Evolutionary conservation across 2,329 filamentous ascomycete species (phyloP).

Genomic region (Scedosporium boydii): DNA sequence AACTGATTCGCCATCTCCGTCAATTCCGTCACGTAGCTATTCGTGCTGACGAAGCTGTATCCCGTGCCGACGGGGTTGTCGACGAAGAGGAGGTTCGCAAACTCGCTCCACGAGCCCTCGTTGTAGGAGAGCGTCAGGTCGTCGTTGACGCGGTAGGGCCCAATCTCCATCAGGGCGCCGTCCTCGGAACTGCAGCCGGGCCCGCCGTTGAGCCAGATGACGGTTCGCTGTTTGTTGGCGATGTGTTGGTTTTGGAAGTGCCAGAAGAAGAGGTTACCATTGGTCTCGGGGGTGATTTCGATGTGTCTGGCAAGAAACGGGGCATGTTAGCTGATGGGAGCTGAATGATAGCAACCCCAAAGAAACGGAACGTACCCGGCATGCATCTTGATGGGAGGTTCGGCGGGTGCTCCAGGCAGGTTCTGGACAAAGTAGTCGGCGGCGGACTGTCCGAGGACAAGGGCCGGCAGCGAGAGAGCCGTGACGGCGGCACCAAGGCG

Average conservation of each 20-base stretch:
- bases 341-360: neutral
- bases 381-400: slow-evolving; percentile 87
- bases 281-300: slow-evolving; percentile 73
- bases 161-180: slow-evolving; percentile 90
- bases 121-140: slow-evolving; percentile 66
- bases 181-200: slow-evolving; percentile 97
- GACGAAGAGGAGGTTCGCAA: slow-evolving; percentile 92
- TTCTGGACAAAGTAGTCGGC: slow-evolving; percentile 85
- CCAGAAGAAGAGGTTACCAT: slow-evolving; percentile 98
- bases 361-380: slow-evolving; percentile 61
- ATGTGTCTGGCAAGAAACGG: slow-evolving; percentile 58
- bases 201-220: slow-evolving; percentile 95
- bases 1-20: slow-evolving; percentile 86
- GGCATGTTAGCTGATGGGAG: slow-evolving; percentile 3
- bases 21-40: slow-evolving; percentile 78
- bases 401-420: slow-evolving; percentile 71
- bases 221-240: slow-evolving; percentile 78
- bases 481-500: slow-evolving; percentile 17
- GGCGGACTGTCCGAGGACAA: slow-evolving; percentile 22
- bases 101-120: slow-evolving; percentile 97
- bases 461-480: slow-evolving; percentile 29
- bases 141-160: slow-evolving; percentile 79
- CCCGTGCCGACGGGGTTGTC: slow-evolving; percentile 96
- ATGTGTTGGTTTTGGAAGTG: slow-evolving; percentile 95
- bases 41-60: slow-evolving; percentile 88